Evolutionary conservation across 1,139 yeast species (phyloP).

Genomic region (Schwanniomyces etchellsii): DNA sequence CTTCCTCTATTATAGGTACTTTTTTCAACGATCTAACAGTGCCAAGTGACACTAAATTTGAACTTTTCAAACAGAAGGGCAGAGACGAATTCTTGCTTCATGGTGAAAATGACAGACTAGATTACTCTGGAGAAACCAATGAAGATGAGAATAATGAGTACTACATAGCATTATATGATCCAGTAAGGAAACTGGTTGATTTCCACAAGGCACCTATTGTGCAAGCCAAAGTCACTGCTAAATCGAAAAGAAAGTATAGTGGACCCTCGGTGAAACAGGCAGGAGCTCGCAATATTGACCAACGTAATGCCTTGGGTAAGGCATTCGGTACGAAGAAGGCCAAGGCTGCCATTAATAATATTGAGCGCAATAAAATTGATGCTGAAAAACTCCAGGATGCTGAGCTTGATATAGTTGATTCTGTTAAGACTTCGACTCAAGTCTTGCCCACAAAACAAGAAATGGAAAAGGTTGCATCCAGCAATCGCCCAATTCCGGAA

Average conservation of each 20-base stretch:
- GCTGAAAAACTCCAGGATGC: slow-evolving; percentile 69
- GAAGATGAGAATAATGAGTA: slow-evolving; percentile 42
- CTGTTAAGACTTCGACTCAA: slow-evolving; percentile 65
- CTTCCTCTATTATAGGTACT: slow-evolving; percentile 42
- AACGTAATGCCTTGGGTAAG: slow-evolving; percentile 83
- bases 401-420: slow-evolving; percentile 77
- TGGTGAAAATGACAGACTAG: slow-evolving; percentile 72
- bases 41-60: slow-evolving; percentile 55
- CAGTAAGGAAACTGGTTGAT: slow-evolving; percentile 51
- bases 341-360: slow-evolving; percentile 77
- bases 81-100: slow-evolving; percentile 49
- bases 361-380: slow-evolving; percentile 81
- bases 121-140: slow-evolving; percentile 59
- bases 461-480: slow-evolving; percentile 46
- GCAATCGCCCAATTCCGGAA: slow-evolving; percentile 79
- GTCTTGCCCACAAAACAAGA: slow-evolving; percentile 67
- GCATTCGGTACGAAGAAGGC: slow-evolving; percentile 98
- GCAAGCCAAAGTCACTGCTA: slow-evolving; percentile 50
- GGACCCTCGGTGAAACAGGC: slow-evolving; percentile 61
- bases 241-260: slow-evolving; percentile 41
- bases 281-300: slow-evolving; percentile 48
- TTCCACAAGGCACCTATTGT: slow-evolving; percentile 58
- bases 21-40: slow-evolving; percentile 73
- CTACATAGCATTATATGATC: slow-evolving; percentile 68
- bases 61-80: slow-evolving; percentile 54